Conservation (phyloP, 371 early-diverging fungal species). For the Mycotypha africana region DNA sequence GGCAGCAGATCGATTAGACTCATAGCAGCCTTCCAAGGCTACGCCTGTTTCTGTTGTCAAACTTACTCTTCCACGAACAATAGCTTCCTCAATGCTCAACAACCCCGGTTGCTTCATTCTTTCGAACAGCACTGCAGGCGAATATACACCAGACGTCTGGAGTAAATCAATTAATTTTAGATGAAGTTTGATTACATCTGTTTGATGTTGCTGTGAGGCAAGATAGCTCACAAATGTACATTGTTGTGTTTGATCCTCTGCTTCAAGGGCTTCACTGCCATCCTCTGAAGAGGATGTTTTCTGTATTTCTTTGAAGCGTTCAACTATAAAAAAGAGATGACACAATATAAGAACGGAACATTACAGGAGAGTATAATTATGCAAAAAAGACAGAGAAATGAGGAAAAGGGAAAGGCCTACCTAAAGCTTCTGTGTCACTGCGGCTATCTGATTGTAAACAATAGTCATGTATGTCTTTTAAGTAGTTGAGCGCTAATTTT, state of each 20-base stretch:
- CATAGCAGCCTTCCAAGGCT: no score
- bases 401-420: no score
- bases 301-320: background rate
- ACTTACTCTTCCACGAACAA: constrained; percentile 49
- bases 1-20: no score
- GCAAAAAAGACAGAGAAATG: no score
- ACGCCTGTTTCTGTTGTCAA: no score
- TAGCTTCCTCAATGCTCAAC: constrained; percentile 43
- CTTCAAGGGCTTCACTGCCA: constrained; percentile 22
- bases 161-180: constrained; percentile 30
- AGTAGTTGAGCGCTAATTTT: constrained; percentile 46
- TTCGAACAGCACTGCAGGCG: constrained; percentile 18
- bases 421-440: no score
- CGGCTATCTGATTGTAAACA: no score
- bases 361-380: no score
- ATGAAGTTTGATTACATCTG: constrained; percentile 22
- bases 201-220: constrained; percentile 7
- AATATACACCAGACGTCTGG: constrained; percentile 30
- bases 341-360: no score
- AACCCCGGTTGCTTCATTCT: constrained; percentile 24
- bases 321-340: no score
- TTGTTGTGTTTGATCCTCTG: background rate
- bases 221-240: constrained; percentile 34
- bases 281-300: background rate
- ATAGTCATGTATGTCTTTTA: constrained; percentile 45